These are phyloP conservation scores for Amaranthus hypochondriacus DNA, from an alignment of 148 eudicot species.

Conservation along the genomic window DNA sequence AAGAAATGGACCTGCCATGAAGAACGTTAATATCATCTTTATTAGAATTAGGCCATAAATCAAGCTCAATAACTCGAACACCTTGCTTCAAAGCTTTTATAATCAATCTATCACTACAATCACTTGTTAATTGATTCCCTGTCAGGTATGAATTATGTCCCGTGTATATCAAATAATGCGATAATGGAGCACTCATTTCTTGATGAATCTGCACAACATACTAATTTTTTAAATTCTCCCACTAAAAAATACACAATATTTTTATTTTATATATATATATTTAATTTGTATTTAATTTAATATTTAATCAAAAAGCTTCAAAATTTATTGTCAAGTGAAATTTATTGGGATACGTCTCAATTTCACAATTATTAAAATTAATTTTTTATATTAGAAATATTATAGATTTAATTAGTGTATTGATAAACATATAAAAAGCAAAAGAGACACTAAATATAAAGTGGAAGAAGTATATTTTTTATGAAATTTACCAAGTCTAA, in stretches of 20 bases:
- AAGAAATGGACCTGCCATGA: constrained; percentile 57
- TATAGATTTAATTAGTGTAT: no score
- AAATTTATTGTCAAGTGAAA: no score
- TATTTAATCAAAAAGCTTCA: background rate
- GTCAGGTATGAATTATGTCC: constrained; percentile 89
- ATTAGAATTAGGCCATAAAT: constrained; percentile 72
- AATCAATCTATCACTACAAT: constrained; percentile 71
- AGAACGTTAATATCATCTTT: constrained; percentile 61
- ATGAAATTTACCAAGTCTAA: no score
- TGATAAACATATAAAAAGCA: no score
- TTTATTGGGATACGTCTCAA: no score
- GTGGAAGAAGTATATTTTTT: no score
- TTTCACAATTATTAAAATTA: no score
- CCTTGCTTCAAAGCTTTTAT: constrained; percentile 67
- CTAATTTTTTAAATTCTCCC: background rate
- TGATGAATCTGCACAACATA: constrained; percentile 56
- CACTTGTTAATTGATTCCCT: constrained; percentile 82
- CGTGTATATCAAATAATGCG: constrained; percentile 82
- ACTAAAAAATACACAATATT: background rate
- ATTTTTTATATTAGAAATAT: no score
- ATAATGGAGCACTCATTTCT: constrained; percentile 75
- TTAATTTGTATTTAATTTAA: background rate
- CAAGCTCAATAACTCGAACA: constrained; percentile 86
- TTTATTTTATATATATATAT: background rate
- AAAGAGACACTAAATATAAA: no score